These are phyloP conservation scores for Penicillium corylophilum DNA, from an alignment of 2,329 filamentous ascomycete species.

Conservation along the genomic window DNA sequence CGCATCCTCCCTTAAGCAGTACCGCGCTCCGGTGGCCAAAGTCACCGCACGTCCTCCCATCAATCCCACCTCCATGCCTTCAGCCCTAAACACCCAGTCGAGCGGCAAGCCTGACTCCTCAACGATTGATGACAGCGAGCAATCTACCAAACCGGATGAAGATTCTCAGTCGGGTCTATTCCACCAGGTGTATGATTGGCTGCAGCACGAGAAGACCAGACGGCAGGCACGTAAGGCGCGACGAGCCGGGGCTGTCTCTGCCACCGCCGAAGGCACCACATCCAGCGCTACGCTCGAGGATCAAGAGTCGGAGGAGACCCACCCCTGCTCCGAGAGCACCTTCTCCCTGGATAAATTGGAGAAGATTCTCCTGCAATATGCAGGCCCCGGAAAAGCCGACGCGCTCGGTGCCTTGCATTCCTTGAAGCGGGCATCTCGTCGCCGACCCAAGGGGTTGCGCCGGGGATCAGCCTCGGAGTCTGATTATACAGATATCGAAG, in stretches of 20 bases:
- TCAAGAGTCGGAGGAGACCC: slow-evolving; percentile 19
- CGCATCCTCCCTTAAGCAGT: slow-evolving; percentile 27
- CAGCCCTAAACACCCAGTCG: slow-evolving; percentile 29
- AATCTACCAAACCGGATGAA: slow-evolving; percentile 27
- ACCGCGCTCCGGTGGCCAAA: slow-evolving; percentile 27
- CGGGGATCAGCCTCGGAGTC: slow-evolving; percentile 72
- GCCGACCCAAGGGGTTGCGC: slow-evolving; percentile 40
- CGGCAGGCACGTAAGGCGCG: slow-evolving; percentile 57
- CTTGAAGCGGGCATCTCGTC: slow-evolving; percentile 26
- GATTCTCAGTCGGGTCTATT: slow-evolving; percentile 51
- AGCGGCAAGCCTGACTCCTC: slow-evolving; percentile 24
- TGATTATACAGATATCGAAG: slow-evolving; percentile 77
- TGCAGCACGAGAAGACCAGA: slow-evolving; percentile 74
- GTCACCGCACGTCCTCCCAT: slow-evolving; percentile 28
- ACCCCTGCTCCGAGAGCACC: slow-evolving; percentile 64
- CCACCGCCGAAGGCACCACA: slow-evolving; percentile 33
- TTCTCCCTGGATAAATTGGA: slow-evolving; percentile 79
- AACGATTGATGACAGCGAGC: slow-evolving; percentile 28
- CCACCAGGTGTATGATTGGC: slow-evolving; percentile 76
- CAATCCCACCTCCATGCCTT: slow-evolving; percentile 23
- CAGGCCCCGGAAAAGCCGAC: slow-evolving; percentile 33
- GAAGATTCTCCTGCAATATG: slow-evolving; percentile 58
- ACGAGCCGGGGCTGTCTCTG: slow-evolving; percentile 42
- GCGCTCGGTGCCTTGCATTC: slow-evolving; percentile 15
- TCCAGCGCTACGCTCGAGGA: slow-evolving; percentile 33